These are phyloP conservation scores for Litsea cubeba DNA, from an alignment of 164 flowering plant genomes.

Conservation along the genomic window DNA sequence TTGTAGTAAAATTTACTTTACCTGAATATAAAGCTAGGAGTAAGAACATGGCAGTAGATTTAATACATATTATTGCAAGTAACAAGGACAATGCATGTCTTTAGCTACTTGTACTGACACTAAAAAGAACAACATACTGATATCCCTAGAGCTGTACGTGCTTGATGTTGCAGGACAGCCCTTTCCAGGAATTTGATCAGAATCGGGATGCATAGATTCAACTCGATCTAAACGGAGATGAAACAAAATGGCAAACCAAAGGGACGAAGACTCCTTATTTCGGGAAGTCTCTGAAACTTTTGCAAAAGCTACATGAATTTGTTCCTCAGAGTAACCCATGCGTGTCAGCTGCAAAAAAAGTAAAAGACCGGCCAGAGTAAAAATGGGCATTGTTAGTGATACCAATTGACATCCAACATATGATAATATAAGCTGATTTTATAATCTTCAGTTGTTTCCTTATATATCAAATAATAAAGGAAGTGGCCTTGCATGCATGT, in stretches of 20 bases:
- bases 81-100: neutral
- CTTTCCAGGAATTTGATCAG: constrained; percentile 17
- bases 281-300: constrained; percentile 38
- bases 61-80: neutral
- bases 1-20: constrained; percentile 14
- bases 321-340: constrained; percentile 52
- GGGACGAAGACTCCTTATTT: constrained; percentile 36
- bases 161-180: constrained; percentile 20
- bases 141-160: constrained; percentile 11
- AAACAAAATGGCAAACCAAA: constrained; percentile 49
- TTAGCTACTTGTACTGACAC: neutral
- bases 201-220: constrained; percentile 30
- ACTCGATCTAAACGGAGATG: constrained; percentile 45
- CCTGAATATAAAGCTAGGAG: constrained; percentile 17
- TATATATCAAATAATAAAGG: neutral
- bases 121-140: constrained; percentile 16
- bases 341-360: constrained; percentile 38
- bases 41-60: neutral
- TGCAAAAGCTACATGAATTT: constrained; percentile 35
- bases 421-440: too few species aligned
- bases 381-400: neutral
- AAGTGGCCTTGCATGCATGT: neutral
- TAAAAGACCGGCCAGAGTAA: neutral
- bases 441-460: neutral
- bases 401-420: neutral